A percentile compares a stretch with the other conserved stretches of the same genome.
Evolutionary conservation across 1,139 yeast species (phyloP).

Genomic region (Pichia sp.): DNA sequence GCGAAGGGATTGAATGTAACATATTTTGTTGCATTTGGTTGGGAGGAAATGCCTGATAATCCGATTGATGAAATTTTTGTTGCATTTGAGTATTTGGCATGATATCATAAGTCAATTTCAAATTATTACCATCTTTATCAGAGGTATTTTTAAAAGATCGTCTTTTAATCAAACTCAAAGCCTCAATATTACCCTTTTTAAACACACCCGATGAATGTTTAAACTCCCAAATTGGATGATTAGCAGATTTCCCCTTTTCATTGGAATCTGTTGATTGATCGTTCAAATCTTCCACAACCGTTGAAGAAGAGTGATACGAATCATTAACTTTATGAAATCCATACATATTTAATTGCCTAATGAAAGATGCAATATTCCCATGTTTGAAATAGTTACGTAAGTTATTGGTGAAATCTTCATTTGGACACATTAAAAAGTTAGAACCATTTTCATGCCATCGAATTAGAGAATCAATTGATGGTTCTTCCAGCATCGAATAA

Average conservation of each 20-base stretch:
- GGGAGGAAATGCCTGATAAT: not conserved
- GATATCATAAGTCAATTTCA: conserved; percentile 16
- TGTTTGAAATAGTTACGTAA: conserved; percentile 69
- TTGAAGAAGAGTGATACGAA: not conserved
- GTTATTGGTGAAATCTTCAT: conserved; percentile 56
- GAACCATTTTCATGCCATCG: conserved; percentile 68
- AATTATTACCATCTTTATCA: conserved; percentile 21
- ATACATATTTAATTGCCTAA: conserved; percentile 68
- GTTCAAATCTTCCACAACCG: not conserved
- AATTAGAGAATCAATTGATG: conserved; percentile 43
- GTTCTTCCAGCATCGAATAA: conserved; percentile 53
- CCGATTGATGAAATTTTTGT: not conserved
- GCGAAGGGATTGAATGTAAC: not conserved
- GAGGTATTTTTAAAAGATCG: conserved; percentile 32
- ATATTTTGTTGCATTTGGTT: not conserved
- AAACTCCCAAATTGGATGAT: conserved; percentile 60
- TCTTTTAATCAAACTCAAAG: conserved; percentile 59
- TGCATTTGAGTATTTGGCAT: conserved; percentile 2
- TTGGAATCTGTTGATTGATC: not conserved
- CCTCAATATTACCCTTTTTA: conserved; percentile 63
- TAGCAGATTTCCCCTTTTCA: not conserved
- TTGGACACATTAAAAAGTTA: conserved; percentile 56
- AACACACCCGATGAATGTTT: conserved; percentile 76
- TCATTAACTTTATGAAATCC: conserved; percentile 63
- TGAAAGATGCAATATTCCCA: conserved; percentile 64